Evolutionary conservation across 352 stramenopile species (phyloP).

Genomic region (Phytopythium chamaehyphon): DNA sequence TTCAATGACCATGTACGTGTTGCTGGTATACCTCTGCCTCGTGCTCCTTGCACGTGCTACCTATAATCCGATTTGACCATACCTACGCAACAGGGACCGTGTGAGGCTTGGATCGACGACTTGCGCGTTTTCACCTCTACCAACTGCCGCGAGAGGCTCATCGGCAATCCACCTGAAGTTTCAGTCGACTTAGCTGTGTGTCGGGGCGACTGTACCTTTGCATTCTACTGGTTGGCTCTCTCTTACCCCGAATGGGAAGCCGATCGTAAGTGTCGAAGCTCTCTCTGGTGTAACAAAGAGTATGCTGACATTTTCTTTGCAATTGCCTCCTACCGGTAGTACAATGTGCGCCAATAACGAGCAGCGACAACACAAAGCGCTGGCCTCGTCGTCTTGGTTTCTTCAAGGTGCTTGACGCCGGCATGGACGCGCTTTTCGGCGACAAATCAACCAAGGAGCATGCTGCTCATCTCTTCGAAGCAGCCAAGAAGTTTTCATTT

Average conservation of each 20-base stretch:
- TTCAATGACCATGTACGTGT: conserved; percentile 27
- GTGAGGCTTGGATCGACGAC: conserved; percentile 44
- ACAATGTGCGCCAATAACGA: conserved; percentile 33
- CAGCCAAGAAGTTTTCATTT: not conserved
- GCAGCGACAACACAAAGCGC: conserved; percentile 4
- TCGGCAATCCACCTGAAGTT: conserved; percentile 39
- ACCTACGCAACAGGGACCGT: conserved; percentile 43
- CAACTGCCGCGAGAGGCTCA: conserved; percentile 35
- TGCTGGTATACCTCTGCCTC: too few relatives aligned
- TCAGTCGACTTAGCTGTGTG: conserved; percentile 49
- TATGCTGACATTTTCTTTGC: not conserved
- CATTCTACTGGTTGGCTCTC: conserved; percentile 60
- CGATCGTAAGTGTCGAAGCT: conserved; percentile 28
- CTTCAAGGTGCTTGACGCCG: not conserved
- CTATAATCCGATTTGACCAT: too few relatives aligned
- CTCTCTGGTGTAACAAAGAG: not conserved
- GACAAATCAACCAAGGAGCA: not conserved
- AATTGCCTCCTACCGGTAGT: conserved; percentile 1
- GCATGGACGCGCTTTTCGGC: conserved; percentile 1
- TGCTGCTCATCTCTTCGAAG: not conserved
- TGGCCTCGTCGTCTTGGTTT: conserved; percentile 2
- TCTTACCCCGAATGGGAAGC: conserved; percentile 50
- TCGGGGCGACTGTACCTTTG: conserved; percentile 40
- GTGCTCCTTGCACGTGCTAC: too few relatives aligned
- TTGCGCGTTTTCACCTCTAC: conserved; percentile 29